Evolutionary conservation across 495 filamentous ascomycete species (phyloP).

Genomic region (Hypomontagnella monticulosa): DNA sequence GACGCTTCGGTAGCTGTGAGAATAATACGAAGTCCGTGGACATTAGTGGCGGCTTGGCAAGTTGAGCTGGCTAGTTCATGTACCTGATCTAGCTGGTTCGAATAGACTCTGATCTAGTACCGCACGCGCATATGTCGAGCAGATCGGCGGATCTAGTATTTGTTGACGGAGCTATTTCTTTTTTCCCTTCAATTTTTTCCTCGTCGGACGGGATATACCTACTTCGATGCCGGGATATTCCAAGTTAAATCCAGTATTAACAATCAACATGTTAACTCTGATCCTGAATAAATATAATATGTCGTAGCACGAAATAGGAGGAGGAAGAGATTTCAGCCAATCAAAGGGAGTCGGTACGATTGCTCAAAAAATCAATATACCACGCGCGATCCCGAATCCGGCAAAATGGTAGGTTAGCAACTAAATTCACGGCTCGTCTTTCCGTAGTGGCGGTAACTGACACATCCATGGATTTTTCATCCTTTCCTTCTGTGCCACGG

Average conservation of each 20-base stretch:
- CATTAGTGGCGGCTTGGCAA: constrained; percentile 39
- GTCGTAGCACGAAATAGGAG: constrained; percentile 1
- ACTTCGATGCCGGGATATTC: constrained; percentile 11
- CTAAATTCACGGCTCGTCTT: constrained; percentile 23
- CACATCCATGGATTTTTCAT: background rate
- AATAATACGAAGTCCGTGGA: constrained; percentile 36
- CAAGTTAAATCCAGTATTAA: constrained; percentile 2
- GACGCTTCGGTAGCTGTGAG: constrained; percentile 9
- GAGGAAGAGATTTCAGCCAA: background rate
- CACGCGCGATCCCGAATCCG: constrained; percentile 29
- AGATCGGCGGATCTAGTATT: constrained; percentile 14
- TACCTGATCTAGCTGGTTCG: constrained; percentile 13
- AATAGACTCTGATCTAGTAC: constrained; percentile 32
- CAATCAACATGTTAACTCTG: background rate
- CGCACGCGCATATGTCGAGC: constrained; percentile 14
- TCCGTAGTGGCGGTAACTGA: constrained; percentile 21
- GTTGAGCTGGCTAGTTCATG: background rate
- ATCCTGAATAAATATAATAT: constrained; percentile 8
- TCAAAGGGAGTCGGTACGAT: constrained; percentile 5
- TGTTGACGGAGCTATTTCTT: constrained; percentile 9
- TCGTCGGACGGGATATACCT: constrained; percentile 11
- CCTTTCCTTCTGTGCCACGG: constrained; percentile 1
- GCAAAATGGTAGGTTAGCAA: constrained; percentile 27
- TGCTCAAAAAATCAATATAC: constrained; percentile 22
- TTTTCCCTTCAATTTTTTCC: background rate